Percentiles rank a stretch among this genome's conserved stretches.
phyloP scores from a whole-genome alignment of 768 basidiomycete genomes.

The Amanita polypyramis region DNA sequence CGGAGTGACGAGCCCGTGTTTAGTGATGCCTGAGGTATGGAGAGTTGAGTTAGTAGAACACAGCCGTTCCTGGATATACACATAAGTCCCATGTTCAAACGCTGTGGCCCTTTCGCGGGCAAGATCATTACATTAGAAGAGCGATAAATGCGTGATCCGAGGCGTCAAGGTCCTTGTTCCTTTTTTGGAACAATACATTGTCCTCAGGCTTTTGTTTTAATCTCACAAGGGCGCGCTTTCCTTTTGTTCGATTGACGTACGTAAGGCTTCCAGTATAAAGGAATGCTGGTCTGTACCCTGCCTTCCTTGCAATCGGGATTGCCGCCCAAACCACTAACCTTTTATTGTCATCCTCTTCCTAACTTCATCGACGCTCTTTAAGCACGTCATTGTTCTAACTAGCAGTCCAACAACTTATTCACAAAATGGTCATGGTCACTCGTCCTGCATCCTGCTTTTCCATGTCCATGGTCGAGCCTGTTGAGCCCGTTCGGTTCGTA shows the following conservation, averaged over 20 bases:
- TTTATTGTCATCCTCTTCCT: constrained; percentile 1
- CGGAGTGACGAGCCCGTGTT: constrained; percentile 37
- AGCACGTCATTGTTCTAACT: background rate
- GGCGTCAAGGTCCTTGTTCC: too few relatives aligned
- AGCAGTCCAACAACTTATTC: background rate
- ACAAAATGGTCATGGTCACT: constrained; percentile 6
- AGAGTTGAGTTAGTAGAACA: constrained; percentile 74
- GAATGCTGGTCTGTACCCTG: background rate
- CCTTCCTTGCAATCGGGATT: constrained; percentile 8
- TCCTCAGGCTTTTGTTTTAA: too few relatives aligned
- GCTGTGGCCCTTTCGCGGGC: constrained; percentile 22
- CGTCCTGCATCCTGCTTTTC: constrained; percentile 16
- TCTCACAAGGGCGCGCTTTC: too few relatives aligned
- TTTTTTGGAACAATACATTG: too few relatives aligned
- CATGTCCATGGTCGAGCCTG: constrained; percentile 16
- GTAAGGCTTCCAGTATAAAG: constrained; percentile 3
- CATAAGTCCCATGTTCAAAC: constrained; percentile 99
- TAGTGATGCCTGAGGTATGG: constrained; percentile 68
- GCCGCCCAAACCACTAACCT: background rate
- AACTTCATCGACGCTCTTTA: constrained; percentile 1
- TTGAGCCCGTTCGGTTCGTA: constrained; percentile 10
- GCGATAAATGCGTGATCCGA: too few relatives aligned
- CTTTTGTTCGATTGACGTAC: background rate
- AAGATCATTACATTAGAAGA: too few relatives aligned
- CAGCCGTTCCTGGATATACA: constrained; percentile 83